Conservation (phyloP, 148 eudicot species). For the Beta vulgaris region DNA sequence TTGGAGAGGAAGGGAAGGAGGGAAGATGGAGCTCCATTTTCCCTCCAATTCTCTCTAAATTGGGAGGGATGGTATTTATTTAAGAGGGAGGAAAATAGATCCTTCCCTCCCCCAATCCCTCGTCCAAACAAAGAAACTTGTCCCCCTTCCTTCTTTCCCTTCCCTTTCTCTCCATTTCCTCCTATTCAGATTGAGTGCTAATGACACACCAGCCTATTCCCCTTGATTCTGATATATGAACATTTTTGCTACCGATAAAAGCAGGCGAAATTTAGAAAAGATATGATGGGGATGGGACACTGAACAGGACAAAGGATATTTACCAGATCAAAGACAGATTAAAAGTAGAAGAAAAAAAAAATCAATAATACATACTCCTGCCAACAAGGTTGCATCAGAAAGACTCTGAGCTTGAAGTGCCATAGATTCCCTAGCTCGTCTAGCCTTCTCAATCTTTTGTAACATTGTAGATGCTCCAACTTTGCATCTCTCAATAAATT, state of each 20-base stretch:
- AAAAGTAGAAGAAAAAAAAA: not conserved
- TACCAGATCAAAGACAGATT: not conserved
- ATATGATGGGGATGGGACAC: not conserved
- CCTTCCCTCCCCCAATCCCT: not conserved
- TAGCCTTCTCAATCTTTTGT: conserved; percentile 85
- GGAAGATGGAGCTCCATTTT: no score
- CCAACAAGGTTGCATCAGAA: conserved; percentile 48
- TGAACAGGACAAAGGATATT: not conserved
- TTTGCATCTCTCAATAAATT: conserved; percentile 93
- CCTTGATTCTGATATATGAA: not conserved
- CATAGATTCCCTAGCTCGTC: conserved; percentile 64
- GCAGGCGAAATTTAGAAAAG: not conserved
- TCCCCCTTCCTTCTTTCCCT: not conserved
- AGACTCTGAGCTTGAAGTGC: conserved; percentile 61
- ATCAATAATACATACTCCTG: conserved; percentile 43
- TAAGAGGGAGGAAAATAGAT: not conserved
- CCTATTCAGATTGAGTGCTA: not conserved
- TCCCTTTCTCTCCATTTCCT: not conserved
- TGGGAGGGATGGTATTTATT: no score
- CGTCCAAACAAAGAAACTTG: not conserved
- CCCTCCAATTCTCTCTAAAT: no score
- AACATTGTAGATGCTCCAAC: conserved; percentile 71
- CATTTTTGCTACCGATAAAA: not conserved
- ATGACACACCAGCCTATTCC: no score
- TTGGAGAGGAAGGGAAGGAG: not conserved